Base-by-base conservation (phyloP, 345 rosid species). In the Schrenkiella parvula region DNA sequence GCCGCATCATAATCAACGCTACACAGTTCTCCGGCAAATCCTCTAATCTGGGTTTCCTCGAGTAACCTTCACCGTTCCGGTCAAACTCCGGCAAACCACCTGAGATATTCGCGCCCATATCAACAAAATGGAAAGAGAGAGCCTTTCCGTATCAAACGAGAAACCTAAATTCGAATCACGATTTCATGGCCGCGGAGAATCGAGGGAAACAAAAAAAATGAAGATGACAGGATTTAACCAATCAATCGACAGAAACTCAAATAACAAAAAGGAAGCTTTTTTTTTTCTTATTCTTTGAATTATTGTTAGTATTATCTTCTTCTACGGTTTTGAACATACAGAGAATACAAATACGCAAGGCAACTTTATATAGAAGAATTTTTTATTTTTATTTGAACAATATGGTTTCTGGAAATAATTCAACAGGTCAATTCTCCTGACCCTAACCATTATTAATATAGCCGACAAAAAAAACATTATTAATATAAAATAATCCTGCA, bases 21-120 rank as follows among this genome's bases (percentile, higher is more conserved):
- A 84, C 76, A 56, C 92, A 88, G 15, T 84, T 84, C 81, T 88
- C 90, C 8, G 92, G 92, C 38, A 88, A 66, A 66, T 88, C 88
- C 4, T 68, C 84, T 5, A 88, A 76, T 43, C 83, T 75, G 9
- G 75, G 82, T 59, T 57, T 80, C 67, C 12, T 43, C 47, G 74
- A 71, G 52, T 65, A 48, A 47, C 9, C 61, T 6, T 62, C 79
- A 59, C 22, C 25, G 17, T 41, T 57, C 63, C 78, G 84, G 25
- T 76, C 70, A 64, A 63, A 72, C 42, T 78, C 84, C 66, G 80
- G 22, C 10, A 8, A 13, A 6, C 50, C 50, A 5, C 75, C 78
- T 5, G 89, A 85, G 58, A 85, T 64, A 64, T 65, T 79, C 51
- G 82, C 83, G 55, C 89, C 87, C 87, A 85, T 85, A 23, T 26